Percentiles rank a stretch among this genome's conserved stretches.
These are phyloP conservation scores for Fusarium verticillioides DNA, from an alignment of 2,329 filamentous ascomycete species.

Conservation along the genomic window DNA sequence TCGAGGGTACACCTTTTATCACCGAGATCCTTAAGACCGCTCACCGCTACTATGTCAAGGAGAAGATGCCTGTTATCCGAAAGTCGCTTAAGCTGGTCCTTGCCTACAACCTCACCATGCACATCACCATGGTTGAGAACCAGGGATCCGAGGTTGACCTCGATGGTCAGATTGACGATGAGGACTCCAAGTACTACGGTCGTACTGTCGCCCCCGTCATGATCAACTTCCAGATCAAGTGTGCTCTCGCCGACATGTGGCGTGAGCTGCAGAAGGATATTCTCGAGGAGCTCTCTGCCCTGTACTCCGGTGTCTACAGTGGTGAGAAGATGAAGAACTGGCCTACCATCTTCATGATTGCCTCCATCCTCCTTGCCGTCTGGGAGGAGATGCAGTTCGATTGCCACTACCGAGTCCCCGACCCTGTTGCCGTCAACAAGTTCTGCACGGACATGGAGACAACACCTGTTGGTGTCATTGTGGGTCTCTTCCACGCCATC, in stretches of 20 bases:
- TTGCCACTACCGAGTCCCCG: slow-evolving; percentile 93
- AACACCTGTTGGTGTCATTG: slow-evolving; percentile 93
- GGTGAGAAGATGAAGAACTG: slow-evolving; percentile 98
- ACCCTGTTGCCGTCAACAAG: slow-evolving; percentile 85
- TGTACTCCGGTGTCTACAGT: slow-evolving; percentile 98
- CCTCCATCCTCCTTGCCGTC: slow-evolving; percentile 89
- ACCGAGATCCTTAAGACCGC: slow-evolving; percentile 97
- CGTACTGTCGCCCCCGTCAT: slow-evolving; percentile 95
- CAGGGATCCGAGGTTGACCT: slow-evolving; percentile 82
- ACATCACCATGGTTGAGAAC: slow-evolving; percentile 94
- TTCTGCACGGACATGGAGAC: slow-evolving; percentile 98
- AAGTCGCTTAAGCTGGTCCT: slow-evolving; percentile 95
- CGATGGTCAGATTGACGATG: slow-evolving; percentile 85
- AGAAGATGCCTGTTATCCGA: slow-evolving; percentile 88
- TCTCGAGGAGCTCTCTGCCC: slow-evolving; percentile 87
- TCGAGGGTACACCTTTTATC: slow-evolving; percentile 93
- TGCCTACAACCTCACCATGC: slow-evolving; percentile 93
- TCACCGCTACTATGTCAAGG: slow-evolving; percentile 90
- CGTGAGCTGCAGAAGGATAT: slow-evolving; percentile 96
- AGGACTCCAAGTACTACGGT: slow-evolving; percentile 86
- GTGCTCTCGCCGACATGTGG: slow-evolving; percentile 97
- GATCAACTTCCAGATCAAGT: slow-evolving; percentile 99
- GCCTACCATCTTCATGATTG: slow-evolving; percentile 98
- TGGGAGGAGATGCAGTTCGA: slow-evolving; percentile 99
- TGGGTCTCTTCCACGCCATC: slow-evolving; percentile 96